Percentiles rank a stretch among this genome's conserved stretches.
Conservation (phyloP, 257 asterid species). For the Catharanthus roseus region DNA sequence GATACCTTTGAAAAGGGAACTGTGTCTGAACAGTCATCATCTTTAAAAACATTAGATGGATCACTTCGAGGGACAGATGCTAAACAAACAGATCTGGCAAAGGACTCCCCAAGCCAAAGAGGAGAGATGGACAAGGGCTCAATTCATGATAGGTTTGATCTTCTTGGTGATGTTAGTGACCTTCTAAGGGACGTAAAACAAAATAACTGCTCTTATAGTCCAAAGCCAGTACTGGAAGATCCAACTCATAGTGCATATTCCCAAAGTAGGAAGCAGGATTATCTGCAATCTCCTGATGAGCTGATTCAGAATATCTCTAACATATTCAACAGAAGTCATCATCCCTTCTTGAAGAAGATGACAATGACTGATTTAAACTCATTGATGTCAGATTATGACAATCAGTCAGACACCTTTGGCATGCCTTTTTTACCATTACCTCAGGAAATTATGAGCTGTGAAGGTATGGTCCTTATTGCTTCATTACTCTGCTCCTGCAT, state of each 20-base stretch:
- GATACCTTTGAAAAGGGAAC: conserved; percentile 35
- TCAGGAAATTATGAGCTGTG: conserved; percentile 80
- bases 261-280: conserved; percentile 40
- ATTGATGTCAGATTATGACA: conserved; percentile 57
- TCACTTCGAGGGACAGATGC: conserved; percentile 27
- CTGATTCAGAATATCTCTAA: conserved; percentile 67
- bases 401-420: conserved; percentile 94
- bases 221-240: conserved; percentile 43
- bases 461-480: conserved; percentile 98
- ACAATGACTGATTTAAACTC: conserved; percentile 63
- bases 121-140: conserved; percentile 45
- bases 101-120: conserved; percentile 30
- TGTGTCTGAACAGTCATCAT: conserved; percentile 26
- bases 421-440: conserved; percentile 89
- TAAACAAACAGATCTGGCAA: conserved; percentile 26
- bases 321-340: conserved; percentile 66
- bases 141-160: conserved; percentile 61
- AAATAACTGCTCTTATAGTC: conserved; percentile 32
- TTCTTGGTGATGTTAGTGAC: conserved; percentile 63
- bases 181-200: conserved; percentile 70
- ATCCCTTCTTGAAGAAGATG: conserved; percentile 78
- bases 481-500: conserved; percentile 95
- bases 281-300: conserved; percentile 69
- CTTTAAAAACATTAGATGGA: conserved; percentile 29
- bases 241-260: conserved; percentile 33